These are phyloP conservation scores for Kalanchoe fedtschenkoi DNA, from an alignment of 164 flowering plant species.

Conservation along the genomic window DNA sequence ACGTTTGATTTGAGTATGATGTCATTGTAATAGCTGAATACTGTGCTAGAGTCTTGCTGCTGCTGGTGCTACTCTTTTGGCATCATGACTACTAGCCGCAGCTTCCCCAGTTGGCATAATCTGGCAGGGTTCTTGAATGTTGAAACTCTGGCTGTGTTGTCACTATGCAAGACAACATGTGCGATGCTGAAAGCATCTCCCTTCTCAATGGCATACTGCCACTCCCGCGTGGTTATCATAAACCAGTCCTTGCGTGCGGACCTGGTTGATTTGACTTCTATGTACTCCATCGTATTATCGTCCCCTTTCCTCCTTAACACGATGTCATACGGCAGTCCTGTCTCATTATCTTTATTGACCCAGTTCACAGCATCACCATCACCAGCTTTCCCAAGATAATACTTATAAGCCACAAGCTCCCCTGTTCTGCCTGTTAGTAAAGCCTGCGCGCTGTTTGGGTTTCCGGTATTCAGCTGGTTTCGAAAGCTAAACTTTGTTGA, in stretches of 20 bases:
- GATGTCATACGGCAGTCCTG: slow-evolving; percentile 80
- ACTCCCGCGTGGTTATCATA: slow-evolving; percentile 56
- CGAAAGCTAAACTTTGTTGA: slow-evolving; percentile 17
- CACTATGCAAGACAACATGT: slow-evolving; percentile 37
- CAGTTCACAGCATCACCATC: slow-evolving; percentile 34
- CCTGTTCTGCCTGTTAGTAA: slow-evolving; percentile 55
- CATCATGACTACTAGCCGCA: slow-evolving; percentile 56
- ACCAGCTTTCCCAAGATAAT: slow-evolving; percentile 33
- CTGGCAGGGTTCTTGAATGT: slow-evolving; percentile 54
- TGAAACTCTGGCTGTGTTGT: slow-evolving; percentile 36
- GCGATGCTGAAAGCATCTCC: slow-evolving; percentile 75
- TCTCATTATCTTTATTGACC: slow-evolving; percentile 67
- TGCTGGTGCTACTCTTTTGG: slow-evolving; percentile 19
- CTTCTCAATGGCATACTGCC: slow-evolving; percentile 71
- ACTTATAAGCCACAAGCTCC: slow-evolving; percentile 61
- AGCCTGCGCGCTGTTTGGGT: slow-evolving; percentile 34
- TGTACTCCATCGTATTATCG: slow-evolving; percentile 32
- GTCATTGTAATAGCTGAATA: neutral
- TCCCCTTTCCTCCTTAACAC: slow-evolving; percentile 24
- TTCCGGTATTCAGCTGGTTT: slow-evolving; percentile 34
- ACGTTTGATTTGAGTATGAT: too few relatives aligned
- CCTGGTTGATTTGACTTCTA: slow-evolving; percentile 89
- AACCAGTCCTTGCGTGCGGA: slow-evolving; percentile 75
- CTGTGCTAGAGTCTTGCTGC: neutral
- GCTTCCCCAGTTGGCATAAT: slow-evolving; percentile 42